Conservation (phyloP, 139 green algal genomes). For the Chara braunii region DNA sequence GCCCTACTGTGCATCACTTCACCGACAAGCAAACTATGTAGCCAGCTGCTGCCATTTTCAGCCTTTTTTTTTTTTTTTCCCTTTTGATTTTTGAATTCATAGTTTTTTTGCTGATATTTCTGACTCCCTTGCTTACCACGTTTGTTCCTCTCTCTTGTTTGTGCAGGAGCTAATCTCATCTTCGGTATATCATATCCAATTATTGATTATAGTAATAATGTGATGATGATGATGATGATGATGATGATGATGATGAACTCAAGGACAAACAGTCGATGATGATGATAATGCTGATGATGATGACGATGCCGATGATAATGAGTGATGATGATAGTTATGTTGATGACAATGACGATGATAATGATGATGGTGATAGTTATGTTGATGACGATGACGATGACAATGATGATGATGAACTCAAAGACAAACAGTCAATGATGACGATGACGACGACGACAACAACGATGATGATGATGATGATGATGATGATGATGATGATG, state of each 20-base stretch:
- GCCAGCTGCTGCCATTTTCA: too few species aligned
- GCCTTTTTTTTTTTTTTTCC: too few species aligned
- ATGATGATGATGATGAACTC: conserved; percentile 4
- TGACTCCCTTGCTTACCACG: too few species aligned
- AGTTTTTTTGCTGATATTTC: too few species aligned
- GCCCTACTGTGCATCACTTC: too few species aligned
- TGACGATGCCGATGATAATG: not conserved
- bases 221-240: conserved; percentile 4
- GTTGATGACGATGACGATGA: conserved; percentile 2
- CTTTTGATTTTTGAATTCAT: too few species aligned
- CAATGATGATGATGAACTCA: conserved; percentile 2
- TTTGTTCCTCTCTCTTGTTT: not conserved
- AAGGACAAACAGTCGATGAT: conserved; percentile 3
- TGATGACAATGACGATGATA: not conserved
- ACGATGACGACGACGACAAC: not conserved
- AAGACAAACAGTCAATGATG: too few species aligned
- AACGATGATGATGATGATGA: not conserved
- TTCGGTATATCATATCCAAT: not conserved
- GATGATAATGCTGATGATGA: conserved; percentile 3
- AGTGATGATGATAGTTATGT: conserved; percentile 1
- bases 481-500: not conserved
- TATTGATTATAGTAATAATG: not conserved
- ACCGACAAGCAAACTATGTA: too few species aligned
- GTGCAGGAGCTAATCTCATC: not conserved
- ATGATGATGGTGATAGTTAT: conserved; percentile 1